Percentiles rank a stretch among this genome's conserved stretches.
These are phyloP conservation scores for Trichoderma parareesei DNA, from an alignment of 495 filamentous ascomycete species.

Conservation along the genomic window DNA sequence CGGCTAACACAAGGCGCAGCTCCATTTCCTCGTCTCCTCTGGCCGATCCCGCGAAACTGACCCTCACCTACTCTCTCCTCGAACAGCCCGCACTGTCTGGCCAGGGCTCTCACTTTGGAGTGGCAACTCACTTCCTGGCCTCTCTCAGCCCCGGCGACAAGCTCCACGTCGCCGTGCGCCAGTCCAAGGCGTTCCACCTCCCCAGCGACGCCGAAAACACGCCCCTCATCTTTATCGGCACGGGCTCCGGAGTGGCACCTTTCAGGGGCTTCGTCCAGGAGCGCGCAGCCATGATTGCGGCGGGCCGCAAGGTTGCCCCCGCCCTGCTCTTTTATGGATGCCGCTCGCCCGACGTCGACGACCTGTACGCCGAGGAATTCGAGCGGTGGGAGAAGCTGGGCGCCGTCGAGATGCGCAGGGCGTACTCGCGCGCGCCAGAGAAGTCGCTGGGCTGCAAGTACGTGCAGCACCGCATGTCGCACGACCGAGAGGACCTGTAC, in stretches of 20 bases:
- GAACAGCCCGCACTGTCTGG: conserved; percentile 46
- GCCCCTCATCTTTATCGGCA: conserved; percentile 58
- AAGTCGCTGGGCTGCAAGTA: conserved; percentile 35
- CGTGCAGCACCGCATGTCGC: conserved; percentile 55
- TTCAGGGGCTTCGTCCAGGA: conserved; percentile 68
- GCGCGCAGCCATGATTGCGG: conserved; percentile 46
- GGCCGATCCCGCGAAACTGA: conserved; percentile 46
- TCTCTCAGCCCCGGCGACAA: conserved; percentile 51
- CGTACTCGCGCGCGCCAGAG: conserved; percentile 39
- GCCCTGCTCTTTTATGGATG: conserved; percentile 61
- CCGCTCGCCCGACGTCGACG: conserved; percentile 47
- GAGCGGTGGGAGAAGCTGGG: conserved; percentile 48
- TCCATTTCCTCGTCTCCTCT: conserved; percentile 71
- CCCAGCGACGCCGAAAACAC: conserved; percentile 50
- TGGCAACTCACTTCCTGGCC: conserved; percentile 53
- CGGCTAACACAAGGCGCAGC: conserved; percentile 14
- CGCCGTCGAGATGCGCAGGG: conserved; percentile 49
- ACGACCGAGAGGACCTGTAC: conserved; percentile 42
- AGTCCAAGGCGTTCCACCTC: conserved; percentile 54
- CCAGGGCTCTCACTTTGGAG: conserved; percentile 42
- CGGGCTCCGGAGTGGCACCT: conserved; percentile 51
- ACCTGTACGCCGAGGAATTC: conserved; percentile 54
- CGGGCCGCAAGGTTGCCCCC: conserved; percentile 44
- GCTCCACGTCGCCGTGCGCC: conserved; percentile 54
- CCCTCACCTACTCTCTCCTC: conserved; percentile 60